Conservation (phyloP, 345 rosid genomes). For the Mercurialis annua region DNA sequence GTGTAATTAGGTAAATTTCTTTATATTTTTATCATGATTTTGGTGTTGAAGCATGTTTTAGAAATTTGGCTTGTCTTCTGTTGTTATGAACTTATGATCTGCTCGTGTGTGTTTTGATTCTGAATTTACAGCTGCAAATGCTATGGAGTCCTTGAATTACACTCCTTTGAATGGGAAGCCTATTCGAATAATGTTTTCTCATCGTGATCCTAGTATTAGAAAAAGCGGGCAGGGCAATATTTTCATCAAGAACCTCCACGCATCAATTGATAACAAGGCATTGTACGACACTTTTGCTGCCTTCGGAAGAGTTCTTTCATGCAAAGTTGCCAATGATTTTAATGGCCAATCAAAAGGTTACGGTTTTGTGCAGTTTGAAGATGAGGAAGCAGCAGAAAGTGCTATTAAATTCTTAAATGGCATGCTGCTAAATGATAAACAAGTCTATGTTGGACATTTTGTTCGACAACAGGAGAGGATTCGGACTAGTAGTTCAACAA, state of each 20-base stretch:
- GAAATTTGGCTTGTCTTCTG: neutral
- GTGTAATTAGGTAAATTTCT: no score
- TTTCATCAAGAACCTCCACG: constrained; percentile 71
- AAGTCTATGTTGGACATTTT: constrained; percentile 58
- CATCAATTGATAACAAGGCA: constrained; percentile 51
- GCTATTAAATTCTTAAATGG: constrained; percentile 58
- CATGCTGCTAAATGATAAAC: constrained; percentile 61
- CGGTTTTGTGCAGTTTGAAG: constrained; percentile 74
- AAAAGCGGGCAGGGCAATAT: constrained; percentile 63
- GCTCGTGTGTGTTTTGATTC: neutral
- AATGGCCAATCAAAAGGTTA: constrained; percentile 50
- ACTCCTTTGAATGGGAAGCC: constrained; percentile 55
- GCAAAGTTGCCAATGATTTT: constrained; percentile 56
- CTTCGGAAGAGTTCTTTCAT: constrained; percentile 60
- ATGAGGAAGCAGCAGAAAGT: constrained; percentile 49
- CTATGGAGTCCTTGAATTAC: constrained; percentile 57
- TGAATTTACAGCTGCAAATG: constrained; percentile 49
- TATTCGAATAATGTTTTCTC: constrained; percentile 67
- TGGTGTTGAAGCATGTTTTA: neutral
- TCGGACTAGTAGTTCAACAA: constrained; percentile 32
- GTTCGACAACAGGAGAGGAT: constrained; percentile 47
- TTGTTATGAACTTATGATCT: constrained; percentile 4
- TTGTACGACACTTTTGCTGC: constrained; percentile 48
- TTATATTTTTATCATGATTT: neutral
- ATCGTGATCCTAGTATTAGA: constrained; percentile 63